These are phyloP conservation scores for Calonectria hongkongensis DNA, from an alignment of 2,329 filamentous ascomycete species.

Conservation along the genomic window DNA sequence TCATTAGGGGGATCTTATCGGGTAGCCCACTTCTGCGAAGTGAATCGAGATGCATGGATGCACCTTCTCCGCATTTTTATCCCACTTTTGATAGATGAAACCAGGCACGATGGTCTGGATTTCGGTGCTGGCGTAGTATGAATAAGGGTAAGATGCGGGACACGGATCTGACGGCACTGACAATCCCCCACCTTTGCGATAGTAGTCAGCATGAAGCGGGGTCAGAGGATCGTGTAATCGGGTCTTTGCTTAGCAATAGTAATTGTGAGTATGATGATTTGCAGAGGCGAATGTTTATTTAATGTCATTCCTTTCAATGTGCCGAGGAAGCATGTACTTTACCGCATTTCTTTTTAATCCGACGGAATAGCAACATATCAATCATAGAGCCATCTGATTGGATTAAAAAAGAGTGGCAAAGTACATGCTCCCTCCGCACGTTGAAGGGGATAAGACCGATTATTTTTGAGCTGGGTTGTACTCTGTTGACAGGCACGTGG, in stretches of 20 bases:
- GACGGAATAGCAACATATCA: too few relatives aligned
- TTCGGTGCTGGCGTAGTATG: not conserved
- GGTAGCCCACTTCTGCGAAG: not conserved
- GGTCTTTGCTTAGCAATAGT: not conserved
- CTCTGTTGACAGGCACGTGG: too few relatives aligned
- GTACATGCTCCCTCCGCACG: too few relatives aligned
- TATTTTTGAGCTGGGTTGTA: too few relatives aligned
- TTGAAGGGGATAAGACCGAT: too few relatives aligned
- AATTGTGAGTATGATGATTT: not conserved
- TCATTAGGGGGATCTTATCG: not conserved
- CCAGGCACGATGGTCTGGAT: not conserved
- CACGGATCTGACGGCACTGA: constrained; percentile 11
- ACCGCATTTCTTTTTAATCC: too few relatives aligned
- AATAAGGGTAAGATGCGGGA: too few relatives aligned
- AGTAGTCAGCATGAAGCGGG: constrained; percentile 6
- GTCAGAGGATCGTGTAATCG: too few relatives aligned
- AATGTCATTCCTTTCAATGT: too few relatives aligned
- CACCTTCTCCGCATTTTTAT: constrained; percentile 13
- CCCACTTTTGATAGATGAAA: constrained; percentile 8
- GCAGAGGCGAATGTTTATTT: not conserved
- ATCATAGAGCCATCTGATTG: too few relatives aligned
- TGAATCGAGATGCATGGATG: not conserved
- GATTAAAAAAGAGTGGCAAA: too few relatives aligned
- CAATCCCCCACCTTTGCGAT: constrained; percentile 15
- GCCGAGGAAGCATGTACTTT: too few relatives aligned